Evolutionary conservation across 2,329 filamentous ascomycete species (phyloP).

Genomic region (Ustilaginoidea virens): DNA sequence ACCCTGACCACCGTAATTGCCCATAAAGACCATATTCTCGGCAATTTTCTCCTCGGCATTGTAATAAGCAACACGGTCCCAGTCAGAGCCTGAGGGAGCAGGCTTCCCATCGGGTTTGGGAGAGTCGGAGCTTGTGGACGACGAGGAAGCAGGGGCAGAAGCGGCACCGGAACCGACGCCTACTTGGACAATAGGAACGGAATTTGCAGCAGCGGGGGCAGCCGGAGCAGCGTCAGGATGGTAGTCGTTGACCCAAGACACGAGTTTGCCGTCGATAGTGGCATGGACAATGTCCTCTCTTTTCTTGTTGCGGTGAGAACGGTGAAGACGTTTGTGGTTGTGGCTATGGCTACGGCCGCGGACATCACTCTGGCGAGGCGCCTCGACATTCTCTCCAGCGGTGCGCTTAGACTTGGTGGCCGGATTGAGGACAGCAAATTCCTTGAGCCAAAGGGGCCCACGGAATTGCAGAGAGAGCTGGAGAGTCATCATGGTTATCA

Average conservation of each 20-base stretch:
- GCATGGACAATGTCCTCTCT: slow-evolving; percentile 37
- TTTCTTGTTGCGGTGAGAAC: slow-evolving; percentile 23
- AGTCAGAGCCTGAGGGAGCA: slow-evolving; percentile 14
- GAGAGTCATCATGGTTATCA: too few species aligned
- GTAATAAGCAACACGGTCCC: slow-evolving; percentile 29
- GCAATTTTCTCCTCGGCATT: slow-evolving; percentile 21
- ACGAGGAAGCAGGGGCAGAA: slow-evolving; percentile 3
- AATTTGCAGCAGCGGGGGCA: slow-evolving; percentile 1
- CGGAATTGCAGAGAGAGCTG: slow-evolving; percentile 60
- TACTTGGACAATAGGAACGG: slow-evolving; percentile 6
- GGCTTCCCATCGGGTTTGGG: slow-evolving; percentile 2
- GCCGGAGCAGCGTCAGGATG: slow-evolving; percentile 16
- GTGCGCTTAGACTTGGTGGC: slow-evolving; percentile 16
- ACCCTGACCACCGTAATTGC: slow-evolving; percentile 28
- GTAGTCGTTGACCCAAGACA: slow-evolving; percentile 44
- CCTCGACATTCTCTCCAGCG: background rate
- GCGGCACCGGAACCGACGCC: slow-evolving; percentile 7
- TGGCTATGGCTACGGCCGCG: slow-evolving; percentile 17
- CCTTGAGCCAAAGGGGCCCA: slow-evolving; percentile 50
- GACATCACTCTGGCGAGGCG: slow-evolving; percentile 4
- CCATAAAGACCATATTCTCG: slow-evolving; percentile 32
- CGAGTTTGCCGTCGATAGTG: slow-evolving; percentile 40
- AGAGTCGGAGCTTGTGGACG: too few species aligned
- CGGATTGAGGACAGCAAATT: slow-evolving; percentile 55
- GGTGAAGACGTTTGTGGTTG: slow-evolving; percentile 36